A percentile compares a stretch with the other conserved stretches of the same genome.
phyloP scores from a whole-genome alignment of 2,329 filamentous ascomycete species.

The Zymoseptoria ardabiliae region DNA sequence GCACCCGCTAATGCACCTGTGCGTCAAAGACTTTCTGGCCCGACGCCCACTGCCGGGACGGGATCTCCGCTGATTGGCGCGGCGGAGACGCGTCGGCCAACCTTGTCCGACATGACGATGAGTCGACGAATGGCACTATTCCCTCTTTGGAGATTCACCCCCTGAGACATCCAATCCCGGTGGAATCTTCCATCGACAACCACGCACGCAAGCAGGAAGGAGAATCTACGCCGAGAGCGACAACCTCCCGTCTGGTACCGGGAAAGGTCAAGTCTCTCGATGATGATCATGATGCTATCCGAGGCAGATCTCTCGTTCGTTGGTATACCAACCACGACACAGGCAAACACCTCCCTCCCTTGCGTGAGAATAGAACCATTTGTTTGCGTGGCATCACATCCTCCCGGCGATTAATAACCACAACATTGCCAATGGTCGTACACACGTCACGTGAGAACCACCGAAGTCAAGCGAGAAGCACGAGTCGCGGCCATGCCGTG shows the following conservation, averaged over 20 bases:
- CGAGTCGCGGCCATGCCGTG: neutral
- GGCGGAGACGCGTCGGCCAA: neutral
- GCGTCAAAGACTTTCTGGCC: neutral
- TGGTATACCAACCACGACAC: neutral
- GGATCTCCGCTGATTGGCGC: neutral
- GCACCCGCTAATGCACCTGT: neutral
- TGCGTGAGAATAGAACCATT: neutral
- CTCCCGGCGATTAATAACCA: neutral
- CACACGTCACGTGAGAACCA: neutral
- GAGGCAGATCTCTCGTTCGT: no score
- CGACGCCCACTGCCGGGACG: neutral
- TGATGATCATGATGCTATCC: neutral
- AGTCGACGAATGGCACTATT: neutral
- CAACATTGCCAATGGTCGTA: neutral
- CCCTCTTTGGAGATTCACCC: neutral
- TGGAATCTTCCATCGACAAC: neutral
- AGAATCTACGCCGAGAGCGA: neutral
- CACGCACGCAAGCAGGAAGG: neutral
- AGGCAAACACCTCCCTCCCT: neutral
- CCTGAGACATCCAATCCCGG: neutral
- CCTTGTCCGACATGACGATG: neutral
- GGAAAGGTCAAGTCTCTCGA: neutral
- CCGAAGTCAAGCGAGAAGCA: neutral
- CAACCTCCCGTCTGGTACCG: neutral
- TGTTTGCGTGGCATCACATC: neutral